Evolutionary conservation across 2,329 filamentous ascomycete genomes (phyloP).

Genomic region (Pestalotiopsis sp.): DNA sequence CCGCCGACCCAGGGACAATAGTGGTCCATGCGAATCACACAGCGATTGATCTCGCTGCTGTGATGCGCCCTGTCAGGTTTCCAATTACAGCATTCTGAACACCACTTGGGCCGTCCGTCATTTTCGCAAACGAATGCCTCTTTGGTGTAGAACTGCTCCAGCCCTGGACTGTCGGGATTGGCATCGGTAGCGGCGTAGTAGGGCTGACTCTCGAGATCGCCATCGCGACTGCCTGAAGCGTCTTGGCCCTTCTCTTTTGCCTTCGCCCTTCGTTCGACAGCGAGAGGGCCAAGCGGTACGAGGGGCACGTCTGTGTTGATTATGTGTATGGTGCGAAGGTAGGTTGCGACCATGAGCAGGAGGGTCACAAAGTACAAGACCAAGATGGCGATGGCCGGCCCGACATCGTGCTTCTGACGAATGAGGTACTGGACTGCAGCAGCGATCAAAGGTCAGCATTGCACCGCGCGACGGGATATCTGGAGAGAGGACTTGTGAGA

Average conservation of each 20-base stretch:
- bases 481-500: slow-evolving; percentile 18
- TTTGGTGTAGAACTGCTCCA: slow-evolving; percentile 78
- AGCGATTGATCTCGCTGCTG: slow-evolving; percentile 78
- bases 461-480: not conserved
- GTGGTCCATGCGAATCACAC: slow-evolving; percentile 90
- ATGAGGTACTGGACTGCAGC: slow-evolving; percentile 71
- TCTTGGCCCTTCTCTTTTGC: slow-evolving; percentile 26
- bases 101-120: slow-evolving; percentile 86
- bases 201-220: slow-evolving; percentile 36
- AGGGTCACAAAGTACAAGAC: slow-evolving; percentile 74
- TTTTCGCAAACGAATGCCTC: slow-evolving; percentile 82
- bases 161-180: slow-evolving; percentile 63
- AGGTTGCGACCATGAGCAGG: slow-evolving; percentile 65
- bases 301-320: slow-evolving; percentile 74
- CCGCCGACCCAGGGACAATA: slow-evolving; percentile 98
- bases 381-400: slow-evolving; percentile 69
- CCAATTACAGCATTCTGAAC: slow-evolving; percentile 79
- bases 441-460: slow-evolving; percentile 5
- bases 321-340: slow-evolving; percentile 69
- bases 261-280: slow-evolving; percentile 27
- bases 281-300: slow-evolving; percentile 61
- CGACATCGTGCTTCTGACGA: slow-evolving; percentile 43
- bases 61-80: slow-evolving; percentile 90
- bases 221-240: slow-evolving; percentile 19
- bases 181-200: slow-evolving; percentile 41